A percentile compares a stretch with the other conserved stretches of the same genome.
These are phyloP conservation scores for Emmonsia crescens DNA, from an alignment of 2,329 filamentous ascomycete species.

Conservation along the genomic window DNA sequence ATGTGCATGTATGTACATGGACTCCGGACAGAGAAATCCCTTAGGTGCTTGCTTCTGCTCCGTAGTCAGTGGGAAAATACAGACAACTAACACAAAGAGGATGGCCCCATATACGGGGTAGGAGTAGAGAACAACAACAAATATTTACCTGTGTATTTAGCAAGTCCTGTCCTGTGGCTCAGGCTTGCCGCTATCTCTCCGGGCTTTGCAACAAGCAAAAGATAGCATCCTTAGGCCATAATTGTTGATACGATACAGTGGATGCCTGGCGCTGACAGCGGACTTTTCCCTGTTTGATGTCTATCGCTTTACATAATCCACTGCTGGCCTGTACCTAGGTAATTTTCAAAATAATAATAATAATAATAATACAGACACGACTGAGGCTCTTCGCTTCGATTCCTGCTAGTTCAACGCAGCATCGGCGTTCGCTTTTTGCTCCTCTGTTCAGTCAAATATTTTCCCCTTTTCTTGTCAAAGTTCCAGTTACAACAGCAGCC, in stretches of 20 bases:
- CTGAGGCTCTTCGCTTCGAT: not conserved
- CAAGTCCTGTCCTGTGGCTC: not conserved
- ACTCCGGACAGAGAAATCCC: not conserved
- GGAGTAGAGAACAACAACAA: not conserved
- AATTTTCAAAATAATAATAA: constrained; percentile 1
- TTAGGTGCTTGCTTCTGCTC: not conserved
- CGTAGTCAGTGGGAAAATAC: not conserved
- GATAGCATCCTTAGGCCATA: not conserved
- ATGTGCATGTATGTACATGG: too few relatives aligned
- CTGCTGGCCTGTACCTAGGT: not conserved
- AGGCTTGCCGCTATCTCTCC: not conserved
- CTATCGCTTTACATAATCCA: constrained; percentile 1
- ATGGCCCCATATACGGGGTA: not conserved
- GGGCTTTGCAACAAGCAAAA: not conserved
- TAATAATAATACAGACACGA: not conserved
- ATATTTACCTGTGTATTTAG: too few relatives aligned
- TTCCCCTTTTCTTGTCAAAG: not conserved
- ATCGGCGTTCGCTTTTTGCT: not conserved
- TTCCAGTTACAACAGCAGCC: not conserved
- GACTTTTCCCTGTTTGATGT: not conserved
- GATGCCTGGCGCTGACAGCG: not conserved
- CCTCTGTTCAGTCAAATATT: not conserved
- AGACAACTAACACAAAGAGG: not conserved
- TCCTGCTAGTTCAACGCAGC: not conserved
- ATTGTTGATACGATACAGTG: not conserved